Percentiles rank a stretch among this genome's conserved stretches.
Conservation (phyloP, 164 flowering plant species). For the Tetracentron sinense region DNA sequence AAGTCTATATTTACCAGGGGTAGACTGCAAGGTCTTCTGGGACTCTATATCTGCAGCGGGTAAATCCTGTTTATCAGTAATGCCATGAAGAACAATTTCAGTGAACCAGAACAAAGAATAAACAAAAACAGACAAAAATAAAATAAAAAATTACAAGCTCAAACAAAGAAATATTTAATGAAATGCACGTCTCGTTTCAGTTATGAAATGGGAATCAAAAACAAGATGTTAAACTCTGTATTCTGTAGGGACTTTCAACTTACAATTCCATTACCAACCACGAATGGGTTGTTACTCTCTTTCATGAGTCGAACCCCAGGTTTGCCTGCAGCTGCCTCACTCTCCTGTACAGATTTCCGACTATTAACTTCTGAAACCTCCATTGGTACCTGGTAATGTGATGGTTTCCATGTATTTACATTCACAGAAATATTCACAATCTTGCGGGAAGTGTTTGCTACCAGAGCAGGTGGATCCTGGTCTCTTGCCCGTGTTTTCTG, state of each 20-base stretch:
- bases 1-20: slow-evolving; percentile 38
- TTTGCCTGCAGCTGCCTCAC: slow-evolving; percentile 24
- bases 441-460: slow-evolving; percentile 45
- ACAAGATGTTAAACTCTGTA: not conserved
- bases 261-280: slow-evolving; percentile 55
- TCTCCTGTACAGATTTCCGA: slow-evolving; percentile 28
- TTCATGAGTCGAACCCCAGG: slow-evolving; percentile 26
- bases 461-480: slow-evolving; percentile 33
- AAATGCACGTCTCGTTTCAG: not conserved
- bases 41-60: slow-evolving; percentile 26
- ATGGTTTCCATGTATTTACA: slow-evolving; percentile 72
- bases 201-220: not conserved
- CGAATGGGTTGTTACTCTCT: slow-evolving; percentile 29
- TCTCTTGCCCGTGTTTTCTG: slow-evolving; percentile 33
- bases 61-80: slow-evolving; percentile 38
- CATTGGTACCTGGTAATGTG: slow-evolving; percentile 43
- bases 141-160: not conserved
- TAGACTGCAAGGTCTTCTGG: slow-evolving; percentile 32
- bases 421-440: slow-evolving; percentile 51
- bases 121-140: not conserved
- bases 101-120: slow-evolving; percentile 7
- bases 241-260: slow-evolving; percentile 21
- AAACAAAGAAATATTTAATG: not conserved
- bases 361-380: slow-evolving; percentile 30
- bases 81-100: not conserved